Base-by-base conservation (phyloP, 2,329 filamentous ascomycete genomes). In the Aspergillus fischeri region DNA sequence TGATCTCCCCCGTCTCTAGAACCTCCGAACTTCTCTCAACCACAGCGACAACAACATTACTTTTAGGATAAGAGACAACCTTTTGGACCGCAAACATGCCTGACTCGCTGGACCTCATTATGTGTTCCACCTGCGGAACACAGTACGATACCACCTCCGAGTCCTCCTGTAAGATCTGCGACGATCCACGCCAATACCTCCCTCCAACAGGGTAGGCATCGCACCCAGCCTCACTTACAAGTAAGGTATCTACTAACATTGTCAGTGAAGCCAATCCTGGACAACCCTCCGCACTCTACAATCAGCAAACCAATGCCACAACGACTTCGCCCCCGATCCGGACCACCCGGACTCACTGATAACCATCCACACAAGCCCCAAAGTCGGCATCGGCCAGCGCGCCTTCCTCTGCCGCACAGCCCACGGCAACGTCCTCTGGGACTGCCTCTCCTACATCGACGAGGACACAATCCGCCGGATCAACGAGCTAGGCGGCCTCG, bases 351-450 rank as follows among this genome's bases (percentile, higher is more conserved):
- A 56, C 25, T 14, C 52, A 5, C 56, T 70, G 2, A 61, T 70
- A n/a, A 59, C 65, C 48, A 68, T 71, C 52, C 59, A 65, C 55
- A 71, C 69, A 0, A 55, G 57, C 27, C 85, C 84, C 29, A 79
- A 86, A 70, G 75, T 92, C 59, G 90, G 79, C 54, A 94, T 94
- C 61, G 90, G 90, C 1, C 87, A 94, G 73, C 82, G 90, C 32
- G 86, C 86, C 21, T 81, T 92, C 49, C 77, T 95, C 2, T 76
- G 93, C 11, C 78, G 81, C 51, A 90, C 88, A 0, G 77, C 83
- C 0, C 57, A 72, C 0, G 89, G 90, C 0, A 92, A 92, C 69
- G 73, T 94, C 1, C 81, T 94, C 1, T 95, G 90, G 90, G 91
- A 94, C 72, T 86, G 88, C 60, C 78, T 94, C 56, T 82, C 89